Evolutionary conservation across 345 rosid genomes (phyloP), one percentile per base, ranked within the genome.

Genomic region (Raphanus raphanistrum): DNA sequence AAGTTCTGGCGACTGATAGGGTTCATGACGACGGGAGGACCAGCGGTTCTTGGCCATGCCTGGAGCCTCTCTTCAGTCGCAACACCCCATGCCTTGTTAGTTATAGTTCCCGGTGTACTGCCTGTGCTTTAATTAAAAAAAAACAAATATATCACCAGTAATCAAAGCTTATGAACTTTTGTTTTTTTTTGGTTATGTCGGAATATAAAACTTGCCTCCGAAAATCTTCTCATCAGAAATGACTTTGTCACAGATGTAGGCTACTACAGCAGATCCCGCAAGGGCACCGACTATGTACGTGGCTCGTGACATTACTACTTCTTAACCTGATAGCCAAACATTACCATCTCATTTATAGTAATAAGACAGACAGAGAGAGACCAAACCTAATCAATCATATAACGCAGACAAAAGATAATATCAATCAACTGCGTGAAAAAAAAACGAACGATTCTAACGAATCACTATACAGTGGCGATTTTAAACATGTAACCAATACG

Each of bases 1-100:
- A 90, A 94, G 70, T 94, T 92, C 84, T 90, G 98, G 75, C 98
- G 97, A 78, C 86, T 89, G 84, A 92, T 92, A 67, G 98, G 97
- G 74, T 94, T 94, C 97, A 94, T 90, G 59, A 90, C 97, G 11
- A 92, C 94, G 0, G 98, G 98, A 45, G 95, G 88, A 55, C 98
- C 98, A 31, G 95, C 98, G 55, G 93, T 87, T 16, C 97, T 93
- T 27, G 98, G 98, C 98, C 98, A 94, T 13, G 95, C 92, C 84
- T 88, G 98, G 75, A 94, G 79, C 32, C 67, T 92, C 90, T 90
- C 89, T 83, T 92, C 98, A 6, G 98, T 94, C 67, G 87, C 94
- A 57, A 84, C 90, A 87, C 80, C 72, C 98, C 98, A 92, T 76
- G 65, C 91, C 76, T 92, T 88, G 87, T 79, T 81, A 5, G 92